Evolutionary conservation across 2,329 filamentous ascomycete species (phyloP).

Genomic region (Fusarium aywerte): DNA sequence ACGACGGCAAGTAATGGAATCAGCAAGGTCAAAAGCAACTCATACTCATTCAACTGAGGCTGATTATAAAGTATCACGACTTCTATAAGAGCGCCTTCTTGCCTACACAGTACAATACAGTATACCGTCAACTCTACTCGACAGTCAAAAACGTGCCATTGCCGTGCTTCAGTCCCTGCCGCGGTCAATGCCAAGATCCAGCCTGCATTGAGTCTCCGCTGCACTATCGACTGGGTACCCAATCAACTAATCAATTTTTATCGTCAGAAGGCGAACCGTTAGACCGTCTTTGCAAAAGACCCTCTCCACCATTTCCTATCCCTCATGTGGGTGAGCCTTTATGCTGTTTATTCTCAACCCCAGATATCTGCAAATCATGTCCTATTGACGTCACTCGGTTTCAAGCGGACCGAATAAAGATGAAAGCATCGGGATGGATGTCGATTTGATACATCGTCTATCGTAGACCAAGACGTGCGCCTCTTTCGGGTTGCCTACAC

Average conservation of each 20-base stretch:
- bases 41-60: neutral
- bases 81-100: neutral
- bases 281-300: conserved; percentile 2
- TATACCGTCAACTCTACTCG: neutral
- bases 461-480: neutral
- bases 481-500: conserved; percentile 9
- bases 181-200: conserved; percentile 3
- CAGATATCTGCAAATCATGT: conserved; percentile 4
- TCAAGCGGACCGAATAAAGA: conserved; percentile 31
- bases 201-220: neutral
- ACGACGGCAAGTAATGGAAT: neutral
- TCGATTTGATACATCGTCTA: neutral
- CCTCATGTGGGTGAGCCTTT: neutral
- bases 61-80: neutral
- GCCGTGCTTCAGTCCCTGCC: conserved; percentile 8
- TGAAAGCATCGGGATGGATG: conserved; percentile 2
- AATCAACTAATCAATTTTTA: neutral
- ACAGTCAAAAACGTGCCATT: conserved; percentile 35
- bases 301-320: conserved; percentile 17
- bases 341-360: conserved; percentile 10
- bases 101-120: conserved; percentile 25
- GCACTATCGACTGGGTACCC: neutral
- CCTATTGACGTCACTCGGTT: conserved; percentile 37
- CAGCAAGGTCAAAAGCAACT: neutral
- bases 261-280: neutral